Base-by-base conservation (phyloP, 202 grass and related monocot species). In the Elaeis oleifera region DNA sequence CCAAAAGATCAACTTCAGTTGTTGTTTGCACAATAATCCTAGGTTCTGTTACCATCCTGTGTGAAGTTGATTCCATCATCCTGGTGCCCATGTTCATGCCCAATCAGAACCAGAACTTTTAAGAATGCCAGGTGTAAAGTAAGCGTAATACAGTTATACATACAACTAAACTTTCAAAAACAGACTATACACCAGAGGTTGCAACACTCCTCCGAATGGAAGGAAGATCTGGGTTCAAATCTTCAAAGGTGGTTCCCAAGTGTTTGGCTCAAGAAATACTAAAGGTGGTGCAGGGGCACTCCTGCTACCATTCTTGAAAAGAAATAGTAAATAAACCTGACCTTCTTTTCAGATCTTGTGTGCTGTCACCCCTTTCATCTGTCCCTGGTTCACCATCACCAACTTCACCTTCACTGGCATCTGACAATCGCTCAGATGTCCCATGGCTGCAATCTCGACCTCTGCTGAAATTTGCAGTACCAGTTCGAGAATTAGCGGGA, bases 1-100 rank as follows among this genome's bases (percentile, higher is more conserved):
- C 80, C 32, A 99, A 63, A 68, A 99, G 94, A 36, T 99, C 88
- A 5, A 89, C 81, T 62, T 84, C 94, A 59, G 85, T 99, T 19
- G 71, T 65, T 23, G 94, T 92, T 56, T 92, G 94, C 24, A 99
- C 50, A 53, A 89, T 76, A 50, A 99, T 85, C 81, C 84, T 92
- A 17, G 83, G 77, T 65, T 89, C 84, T 61, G 69, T 83, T 70
- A 75, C 73, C 68, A 66, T 86, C 71, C 76, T 80, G 16, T 27
- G 48, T 58, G 75, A 73, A 75, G n/a, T 64, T 16, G 70, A 74
- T 51, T 65, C 81, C 56, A 63, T 70, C 14, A 21, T 25, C 68
- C 72, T 68, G 13, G 61, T 79, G 18, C 55, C 80, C 3, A 59
- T 50, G 9, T 56, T 76, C 18, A 74, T 87, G 69, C 4, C 36